Evolutionary conservation across 176 grass and related monocot genomes (phyloP).

Genomic region (Oryza longistaminata): DNA sequence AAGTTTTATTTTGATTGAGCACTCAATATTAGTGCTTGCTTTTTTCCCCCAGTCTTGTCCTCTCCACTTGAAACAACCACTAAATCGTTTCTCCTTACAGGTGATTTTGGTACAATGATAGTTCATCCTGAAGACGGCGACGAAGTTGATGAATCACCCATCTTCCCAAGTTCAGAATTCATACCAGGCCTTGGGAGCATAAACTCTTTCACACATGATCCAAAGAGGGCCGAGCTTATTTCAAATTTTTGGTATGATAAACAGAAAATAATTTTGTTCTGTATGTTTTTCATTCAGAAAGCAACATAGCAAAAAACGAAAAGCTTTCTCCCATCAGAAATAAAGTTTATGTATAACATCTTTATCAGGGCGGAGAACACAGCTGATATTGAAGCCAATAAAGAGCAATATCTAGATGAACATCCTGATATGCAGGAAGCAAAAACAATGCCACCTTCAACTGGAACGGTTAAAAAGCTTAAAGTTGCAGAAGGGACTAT

Average conservation of each 20-base stretch:
- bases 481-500: constrained; percentile 45
- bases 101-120: constrained; percentile 81
- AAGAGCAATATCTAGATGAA: constrained; percentile 56
- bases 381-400: constrained; percentile 60
- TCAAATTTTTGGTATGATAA: constrained; percentile 65
- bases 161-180: constrained; percentile 68
- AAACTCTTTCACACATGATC: constrained; percentile 88
- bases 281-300: neutral
- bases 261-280: constrained; percentile 9
- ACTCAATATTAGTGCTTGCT: neutral
- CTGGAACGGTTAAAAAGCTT: constrained; percentile 46
- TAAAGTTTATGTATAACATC: constrained; percentile 31
- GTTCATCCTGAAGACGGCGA: constrained; percentile 75
- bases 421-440: constrained; percentile 42
- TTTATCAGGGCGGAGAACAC: constrained; percentile 68
- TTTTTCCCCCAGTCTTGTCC: neutral
- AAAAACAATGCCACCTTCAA: constrained; percentile 36
- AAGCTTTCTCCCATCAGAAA: neutral
- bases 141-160: constrained; percentile 61
- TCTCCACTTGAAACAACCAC: constrained; percentile 1
- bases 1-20: neutral
- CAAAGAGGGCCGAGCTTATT: constrained; percentile 59
- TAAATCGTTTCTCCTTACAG: constrained; percentile 39
- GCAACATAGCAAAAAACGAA: neutral
- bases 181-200: constrained; percentile 97